These are phyloP conservation scores for Oryza longistaminata DNA, from an alignment of 176 grass and related monocot genomes.

Conservation along the genomic window DNA sequence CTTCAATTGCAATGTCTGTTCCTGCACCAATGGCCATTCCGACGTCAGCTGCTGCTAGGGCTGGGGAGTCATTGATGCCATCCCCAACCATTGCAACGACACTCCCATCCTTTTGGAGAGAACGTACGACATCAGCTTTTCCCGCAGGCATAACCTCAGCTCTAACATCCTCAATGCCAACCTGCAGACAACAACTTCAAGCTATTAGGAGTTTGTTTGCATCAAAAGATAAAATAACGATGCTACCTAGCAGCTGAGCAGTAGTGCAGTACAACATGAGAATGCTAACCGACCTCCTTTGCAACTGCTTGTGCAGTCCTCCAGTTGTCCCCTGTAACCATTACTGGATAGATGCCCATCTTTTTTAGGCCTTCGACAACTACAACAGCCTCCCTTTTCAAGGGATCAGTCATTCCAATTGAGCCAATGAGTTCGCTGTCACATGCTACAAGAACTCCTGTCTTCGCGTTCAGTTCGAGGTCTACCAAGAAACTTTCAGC, in stretches of 20 bases:
- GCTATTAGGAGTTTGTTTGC: not conserved
- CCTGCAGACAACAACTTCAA: slow-evolving; percentile 37
- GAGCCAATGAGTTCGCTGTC: slow-evolving; percentile 68
- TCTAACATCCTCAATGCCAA: slow-evolving; percentile 82
- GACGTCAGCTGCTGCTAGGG: slow-evolving; percentile 77
- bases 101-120: slow-evolving; percentile 65
- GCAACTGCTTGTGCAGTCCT: slow-evolving; percentile 90
- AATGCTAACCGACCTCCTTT: slow-evolving; percentile 64
- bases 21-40: slow-evolving; percentile 93
- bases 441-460: slow-evolving; percentile 80
- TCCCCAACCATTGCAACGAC: slow-evolving; percentile 79
- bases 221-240: not conserved
- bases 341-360: slow-evolving; percentile 83
- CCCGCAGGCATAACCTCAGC: slow-evolving; percentile 69
- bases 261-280: slow-evolving; percentile 13
- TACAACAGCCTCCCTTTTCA: slow-evolving; percentile 94
- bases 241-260: not conserved
- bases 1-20: slow-evolving; percentile 74
- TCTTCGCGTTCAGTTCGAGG: slow-evolving; percentile 79
- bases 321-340: slow-evolving; percentile 93
- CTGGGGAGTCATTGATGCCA: slow-evolving; percentile 84
- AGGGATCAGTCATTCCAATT: slow-evolving; percentile 81
- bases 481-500: slow-evolving; percentile 79
- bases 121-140: slow-evolving; percentile 56
- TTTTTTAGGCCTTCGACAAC: slow-evolving; percentile 83